Evolutionary conservation across 371 early-diverging fungal species (phyloP), one percentile per base, ranked within the genome.

Genomic region (Zopfochytrium polystomum): DNA sequence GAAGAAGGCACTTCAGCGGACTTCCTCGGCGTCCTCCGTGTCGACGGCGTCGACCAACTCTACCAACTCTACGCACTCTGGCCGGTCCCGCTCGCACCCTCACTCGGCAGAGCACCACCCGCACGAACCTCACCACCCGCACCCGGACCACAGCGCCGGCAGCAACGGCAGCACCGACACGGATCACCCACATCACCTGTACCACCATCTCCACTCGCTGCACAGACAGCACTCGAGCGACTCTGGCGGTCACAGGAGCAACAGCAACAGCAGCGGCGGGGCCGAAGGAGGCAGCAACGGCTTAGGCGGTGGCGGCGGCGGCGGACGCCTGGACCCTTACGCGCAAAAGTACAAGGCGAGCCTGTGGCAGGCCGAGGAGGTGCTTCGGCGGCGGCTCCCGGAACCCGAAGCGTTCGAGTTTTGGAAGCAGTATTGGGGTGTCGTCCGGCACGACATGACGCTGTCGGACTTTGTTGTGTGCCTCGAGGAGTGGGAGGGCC

Each of bases 341-440:
- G n/a, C n/a, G n/a, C n/a, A n/a, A n/a, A n/a, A n/a, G n/a, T n/a
- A 38, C 38, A 18, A 18, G 11, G 38, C 11, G 38, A 7, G 38
- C 11, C 38, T 7, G 38, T 18, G 38, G 38, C 38, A 38, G 38
- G 38, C 38, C 7, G 38, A 38, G 38, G 38, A 38, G 38, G 20
- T 29, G 32, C 32, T 58, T 5, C 18, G 11, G 5, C 58, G 58
- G 3, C 46, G 58, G 20, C 45, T 58, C 34, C 58, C 58, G 25
- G 33, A 48, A n/a, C 6, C 20, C 9, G 58, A 58, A 13, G 58
- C 58, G 46, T 23, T 46, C 18, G 33, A 48, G 26, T 58, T 58
- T 25, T 58, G 58, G 58, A 26, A 31, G 20, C 46, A 46, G 26
- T 58, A 58, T 29, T 58, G 58, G 58, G 58, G 58, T 3, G 48